phyloP scores from a whole-genome alignment of 2,329 filamentous ascomycete genomes.

The Pleomassaria siparia region DNA sequence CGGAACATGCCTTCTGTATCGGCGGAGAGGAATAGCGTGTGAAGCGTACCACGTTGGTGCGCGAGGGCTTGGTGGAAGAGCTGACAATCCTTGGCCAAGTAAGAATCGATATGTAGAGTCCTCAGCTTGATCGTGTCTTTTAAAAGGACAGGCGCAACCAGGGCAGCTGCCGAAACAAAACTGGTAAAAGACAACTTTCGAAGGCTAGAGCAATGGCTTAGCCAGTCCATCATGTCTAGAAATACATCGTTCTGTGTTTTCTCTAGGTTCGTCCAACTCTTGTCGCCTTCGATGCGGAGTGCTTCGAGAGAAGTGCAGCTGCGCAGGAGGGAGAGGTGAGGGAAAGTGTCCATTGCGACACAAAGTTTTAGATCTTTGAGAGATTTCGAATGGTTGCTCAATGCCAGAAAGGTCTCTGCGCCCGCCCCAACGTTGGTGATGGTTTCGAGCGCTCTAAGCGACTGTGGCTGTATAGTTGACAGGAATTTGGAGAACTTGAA shows the following conservation, averaged over 20 bases:
- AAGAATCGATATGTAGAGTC: slow-evolving; percentile 53
- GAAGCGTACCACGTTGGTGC: slow-evolving; percentile 54
- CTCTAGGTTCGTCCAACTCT: slow-evolving; percentile 50
- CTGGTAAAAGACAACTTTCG: slow-evolving; percentile 53
- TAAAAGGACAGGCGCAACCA: slow-evolving; percentile 54
- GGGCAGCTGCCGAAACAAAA: slow-evolving; percentile 55
- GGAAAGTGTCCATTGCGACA: slow-evolving; percentile 52
- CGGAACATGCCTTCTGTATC: slow-evolving; percentile 51
- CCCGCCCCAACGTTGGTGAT: slow-evolving; percentile 59
- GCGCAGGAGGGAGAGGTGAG: slow-evolving; percentile 52
- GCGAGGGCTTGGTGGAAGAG: slow-evolving; percentile 57
- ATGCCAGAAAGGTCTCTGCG: slow-evolving; percentile 55
- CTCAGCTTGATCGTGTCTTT: slow-evolving; percentile 51
- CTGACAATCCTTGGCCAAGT: slow-evolving; percentile 51
- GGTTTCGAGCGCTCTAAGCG: slow-evolving; percentile 60
- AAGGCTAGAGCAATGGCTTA: slow-evolving; percentile 56
- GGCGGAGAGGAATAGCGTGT: slow-evolving; percentile 49
- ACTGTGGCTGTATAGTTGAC: slow-evolving; percentile 56
- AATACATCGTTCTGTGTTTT: slow-evolving; percentile 56
- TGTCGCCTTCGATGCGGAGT: slow-evolving; percentile 52
- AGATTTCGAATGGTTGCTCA: slow-evolving; percentile 57
- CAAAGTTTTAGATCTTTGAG: slow-evolving; percentile 57
- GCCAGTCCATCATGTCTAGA: slow-evolving; percentile 56
- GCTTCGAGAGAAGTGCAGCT: slow-evolving; percentile 53
- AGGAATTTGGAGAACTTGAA: slow-evolving; percentile 62